Percentiles rank a stretch among this genome's conserved stretches.
Evolutionary conservation across 805 yeast species (phyloP).

Genomic region (Starmera amethionina): DNA sequence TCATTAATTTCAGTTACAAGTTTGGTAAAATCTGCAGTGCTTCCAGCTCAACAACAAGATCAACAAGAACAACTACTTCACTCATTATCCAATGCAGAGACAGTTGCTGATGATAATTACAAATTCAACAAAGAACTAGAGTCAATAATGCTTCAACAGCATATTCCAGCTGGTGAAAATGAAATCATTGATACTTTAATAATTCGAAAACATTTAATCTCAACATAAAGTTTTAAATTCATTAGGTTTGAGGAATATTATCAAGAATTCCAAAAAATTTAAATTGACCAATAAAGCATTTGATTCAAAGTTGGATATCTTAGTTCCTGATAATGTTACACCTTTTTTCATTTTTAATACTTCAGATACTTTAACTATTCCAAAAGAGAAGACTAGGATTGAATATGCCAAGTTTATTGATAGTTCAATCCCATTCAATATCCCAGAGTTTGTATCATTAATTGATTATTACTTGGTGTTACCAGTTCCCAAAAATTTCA

Average conservation of each 20-base stretch:
- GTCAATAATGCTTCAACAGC: neutral
- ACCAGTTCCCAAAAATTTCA: constrained; percentile 21
- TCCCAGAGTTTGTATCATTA: constrained; percentile 26
- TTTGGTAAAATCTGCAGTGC: neutral
- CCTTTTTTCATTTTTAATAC: constrained; percentile 31
- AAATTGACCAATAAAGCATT: constrained; percentile 7
- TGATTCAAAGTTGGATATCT: constrained; percentile 9
- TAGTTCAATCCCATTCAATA: constrained; percentile 27
- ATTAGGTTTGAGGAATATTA: constrained; percentile 18
- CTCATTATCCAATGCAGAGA: neutral
- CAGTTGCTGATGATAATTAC: neutral
- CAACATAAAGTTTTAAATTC: constrained; percentile 11
- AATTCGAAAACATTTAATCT: constrained; percentile 20
- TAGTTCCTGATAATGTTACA: constrained; percentile 25
- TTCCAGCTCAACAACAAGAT: neutral
- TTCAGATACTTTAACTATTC: constrained; percentile 9
- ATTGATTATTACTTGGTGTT: constrained; percentile 29
- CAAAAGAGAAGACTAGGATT: constrained; percentile 6
- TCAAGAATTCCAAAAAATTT: constrained; percentile 16
- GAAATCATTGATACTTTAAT: constrained; percentile 9
- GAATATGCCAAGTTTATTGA: constrained; percentile 20
- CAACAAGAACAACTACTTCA: neutral
- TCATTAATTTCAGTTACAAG: too few relatives aligned
- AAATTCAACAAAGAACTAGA: neutral
- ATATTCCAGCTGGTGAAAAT: neutral